These are phyloP conservation scores for Populus alba DNA, from an alignment of 345 rosid species.

Conservation along the genomic window DNA sequence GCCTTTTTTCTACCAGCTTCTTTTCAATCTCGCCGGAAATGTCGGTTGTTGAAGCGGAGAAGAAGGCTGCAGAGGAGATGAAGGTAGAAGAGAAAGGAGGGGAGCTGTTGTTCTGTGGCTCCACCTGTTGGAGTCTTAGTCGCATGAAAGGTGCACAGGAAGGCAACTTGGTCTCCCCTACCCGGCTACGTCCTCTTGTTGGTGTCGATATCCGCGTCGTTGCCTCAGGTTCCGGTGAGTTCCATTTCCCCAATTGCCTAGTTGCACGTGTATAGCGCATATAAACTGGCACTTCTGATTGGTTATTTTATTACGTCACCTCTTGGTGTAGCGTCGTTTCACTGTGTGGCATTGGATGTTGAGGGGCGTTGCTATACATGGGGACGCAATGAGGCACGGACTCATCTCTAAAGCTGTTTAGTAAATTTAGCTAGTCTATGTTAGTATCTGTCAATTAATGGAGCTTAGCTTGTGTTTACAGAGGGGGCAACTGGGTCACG, in stretches of 20 bases:
- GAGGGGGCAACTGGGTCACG: slow-evolving; percentile 98
- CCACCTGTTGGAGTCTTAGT: slow-evolving; percentile 75
- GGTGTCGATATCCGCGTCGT: slow-evolving; percentile 73
- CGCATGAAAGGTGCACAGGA: slow-evolving; percentile 59
- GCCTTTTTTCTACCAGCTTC: background rate
- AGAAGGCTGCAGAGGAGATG: slow-evolving; percentile 41
- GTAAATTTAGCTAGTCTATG: background rate
- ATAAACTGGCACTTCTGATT: background rate
- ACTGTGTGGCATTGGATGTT: slow-evolving; percentile 93
- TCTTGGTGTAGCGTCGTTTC: slow-evolving; percentile 66
- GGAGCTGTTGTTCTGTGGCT: slow-evolving; percentile 90
- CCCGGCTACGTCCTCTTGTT: slow-evolving; percentile 86
- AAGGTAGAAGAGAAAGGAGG: slow-evolving; percentile 64
- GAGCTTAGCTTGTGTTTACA: slow-evolving; percentile 38
- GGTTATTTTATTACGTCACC: background rate
- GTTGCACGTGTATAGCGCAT: background rate
- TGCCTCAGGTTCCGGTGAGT: slow-evolving; percentile 80
- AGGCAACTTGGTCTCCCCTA: slow-evolving; percentile 81
- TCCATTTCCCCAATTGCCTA: background rate
- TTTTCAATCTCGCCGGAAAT: slow-evolving; percentile 26
- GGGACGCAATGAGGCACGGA: slow-evolving; percentile 91
- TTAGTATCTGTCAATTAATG: slow-evolving; percentile 13
- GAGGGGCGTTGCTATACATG: slow-evolving; percentile 97
- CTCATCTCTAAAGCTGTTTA: slow-evolving; percentile 4
- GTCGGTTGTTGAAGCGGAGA: slow-evolving; percentile 54